Evolutionary conservation across 495 filamentous ascomycete species (phyloP).

Genomic region (Paragyromitra xinjiangensis): DNA sequence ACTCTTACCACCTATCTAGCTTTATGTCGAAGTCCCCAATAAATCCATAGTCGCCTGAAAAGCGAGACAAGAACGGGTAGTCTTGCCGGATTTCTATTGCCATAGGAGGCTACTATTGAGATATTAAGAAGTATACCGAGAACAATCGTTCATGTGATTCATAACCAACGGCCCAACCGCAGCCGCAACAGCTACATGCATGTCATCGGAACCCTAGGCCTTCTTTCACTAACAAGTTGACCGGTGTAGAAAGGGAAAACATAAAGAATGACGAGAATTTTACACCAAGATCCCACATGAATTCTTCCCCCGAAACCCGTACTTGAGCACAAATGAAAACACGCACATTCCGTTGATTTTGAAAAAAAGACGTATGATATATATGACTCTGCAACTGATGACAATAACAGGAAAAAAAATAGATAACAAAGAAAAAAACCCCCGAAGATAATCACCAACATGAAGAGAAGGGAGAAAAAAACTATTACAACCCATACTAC

Average conservation of each 20-base stretch:
- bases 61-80: too few relatives aligned
- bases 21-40: too few relatives aligned
- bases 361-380: conserved; percentile 11
- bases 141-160: too few relatives aligned
- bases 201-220: not conserved
- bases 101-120: too few relatives aligned
- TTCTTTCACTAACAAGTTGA: not conserved
- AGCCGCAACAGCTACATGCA: not conserved
- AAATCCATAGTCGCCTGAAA: too few relatives aligned
- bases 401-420: not conserved
- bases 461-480: conserved; percentile 4
- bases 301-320: conserved; percentile 16
- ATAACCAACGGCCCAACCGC: not conserved
- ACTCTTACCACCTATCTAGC: too few relatives aligned
- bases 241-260: not conserved
- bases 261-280: conserved; percentile 22
- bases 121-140: too few relatives aligned
- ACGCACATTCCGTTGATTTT: conserved; percentile 8
- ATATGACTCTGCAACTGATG: conserved; percentile 25
- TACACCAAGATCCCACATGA: conserved; percentile 23
- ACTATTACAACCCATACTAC: conserved; percentile 42
- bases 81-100: too few relatives aligned
- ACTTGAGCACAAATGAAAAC: conserved; percentile 6
- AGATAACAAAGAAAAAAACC: conserved; percentile 21
- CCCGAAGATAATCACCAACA: conserved; percentile 10